Percentiles rank a stretch among this genome's conserved stretches.
These are phyloP conservation scores for Carex arenaria DNA, from an alignment of 202 grass and related monocot species.

Conservation along the genomic window DNA sequence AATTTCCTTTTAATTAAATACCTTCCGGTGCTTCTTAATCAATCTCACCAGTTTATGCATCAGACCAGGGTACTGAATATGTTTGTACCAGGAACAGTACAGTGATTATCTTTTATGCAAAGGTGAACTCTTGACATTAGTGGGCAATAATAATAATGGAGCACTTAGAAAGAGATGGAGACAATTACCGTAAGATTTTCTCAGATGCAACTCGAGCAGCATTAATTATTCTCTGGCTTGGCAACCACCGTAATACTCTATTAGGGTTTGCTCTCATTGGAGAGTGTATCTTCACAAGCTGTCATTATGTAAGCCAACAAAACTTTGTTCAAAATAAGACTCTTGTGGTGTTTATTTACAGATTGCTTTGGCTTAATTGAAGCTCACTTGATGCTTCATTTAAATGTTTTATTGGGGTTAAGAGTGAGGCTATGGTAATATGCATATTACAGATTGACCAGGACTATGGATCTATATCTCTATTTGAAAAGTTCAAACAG, in stretches of 20 bases:
- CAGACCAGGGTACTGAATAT: background rate
- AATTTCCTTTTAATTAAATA: background rate
- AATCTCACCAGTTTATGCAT: background rate
- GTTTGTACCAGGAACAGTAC: background rate
- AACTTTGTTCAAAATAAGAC: constrained; percentile 1
- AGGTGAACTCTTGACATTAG: background rate
- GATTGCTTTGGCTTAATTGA: background rate
- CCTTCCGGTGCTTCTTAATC: background rate
- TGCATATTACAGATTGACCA: too few species aligned
- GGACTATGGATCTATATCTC: too few species aligned
- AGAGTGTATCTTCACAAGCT: constrained; percentile 98
- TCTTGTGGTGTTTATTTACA: background rate
- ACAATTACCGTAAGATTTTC: constrained; percentile 66
- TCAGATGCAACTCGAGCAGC: constrained; percentile 80
- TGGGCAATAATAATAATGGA: background rate
- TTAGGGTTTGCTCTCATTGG: constrained; percentile 79
- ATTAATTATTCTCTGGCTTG: constrained; percentile 48
- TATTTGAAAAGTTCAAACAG: too few species aligned
- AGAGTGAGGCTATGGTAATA: too few species aligned
- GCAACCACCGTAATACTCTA: constrained; percentile 57
- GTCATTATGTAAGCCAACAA: constrained; percentile 19
- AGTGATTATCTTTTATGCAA: background rate
- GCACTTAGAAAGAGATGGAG: background rate
- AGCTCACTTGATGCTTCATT: background rate
- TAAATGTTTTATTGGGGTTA: background rate